A percentile compares a stretch with the other conserved stretches of the same genome.
Evolutionary conservation across 768 basidiomycete species (phyloP).

Genomic region (Rhodocollybia butyracea): DNA sequence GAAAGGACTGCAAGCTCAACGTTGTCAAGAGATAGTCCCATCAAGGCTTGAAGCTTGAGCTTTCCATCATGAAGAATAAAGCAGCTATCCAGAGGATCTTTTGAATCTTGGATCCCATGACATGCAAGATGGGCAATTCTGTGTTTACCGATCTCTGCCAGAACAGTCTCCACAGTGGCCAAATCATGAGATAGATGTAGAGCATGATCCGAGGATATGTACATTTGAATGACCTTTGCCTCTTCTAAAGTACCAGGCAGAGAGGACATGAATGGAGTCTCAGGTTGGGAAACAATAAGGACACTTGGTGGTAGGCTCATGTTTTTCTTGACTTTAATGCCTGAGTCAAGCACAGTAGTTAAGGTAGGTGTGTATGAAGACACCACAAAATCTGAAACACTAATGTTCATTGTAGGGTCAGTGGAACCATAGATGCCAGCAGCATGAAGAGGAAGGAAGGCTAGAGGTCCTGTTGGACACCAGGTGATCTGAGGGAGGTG

Average conservation of each 20-base stretch:
- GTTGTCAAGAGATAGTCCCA: conserved; percentile 8
- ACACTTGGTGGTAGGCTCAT: not conserved
- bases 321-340: not conserved
- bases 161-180: not conserved
- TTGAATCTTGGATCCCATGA: conserved; percentile 18
- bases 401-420: not conserved
- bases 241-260: not conserved
- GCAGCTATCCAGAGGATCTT: conserved; percentile 22
- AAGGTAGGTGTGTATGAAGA: conserved; percentile 28
- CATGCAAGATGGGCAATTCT: conserved; percentile 23
- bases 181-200: not conserved
- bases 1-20: conserved; percentile 33
- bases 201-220: not conserved
- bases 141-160: conserved; percentile 3
- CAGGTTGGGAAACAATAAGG: not conserved
- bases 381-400: conserved; percentile 19
- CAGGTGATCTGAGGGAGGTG: not conserved
- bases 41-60: conserved; percentile 12
- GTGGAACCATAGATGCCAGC: not conserved
- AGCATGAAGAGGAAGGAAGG: conserved; percentile 1
- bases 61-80: conserved; percentile 23
- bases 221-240: not conserved
- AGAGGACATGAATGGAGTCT: not conserved
- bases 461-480: not conserved
- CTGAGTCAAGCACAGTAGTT: conserved; percentile 12